Base-by-base conservation (phyloP, 768 basidiomycete genomes). In the Boletus bicolor region DNA sequence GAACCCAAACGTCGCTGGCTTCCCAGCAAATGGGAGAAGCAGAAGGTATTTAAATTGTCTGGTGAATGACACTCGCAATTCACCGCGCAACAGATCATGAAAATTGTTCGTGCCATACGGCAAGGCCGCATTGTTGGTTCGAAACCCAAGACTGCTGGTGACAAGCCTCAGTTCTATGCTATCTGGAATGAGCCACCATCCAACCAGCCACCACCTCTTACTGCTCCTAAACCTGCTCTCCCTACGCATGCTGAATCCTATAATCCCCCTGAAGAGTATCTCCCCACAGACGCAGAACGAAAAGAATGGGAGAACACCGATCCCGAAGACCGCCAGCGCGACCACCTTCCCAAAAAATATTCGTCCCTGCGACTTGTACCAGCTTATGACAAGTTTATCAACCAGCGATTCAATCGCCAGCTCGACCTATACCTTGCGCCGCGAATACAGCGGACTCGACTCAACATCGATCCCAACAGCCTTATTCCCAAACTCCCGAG, bases 1-100 rank as follows among this genome's bases (percentile, higher is more conserved):
- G 94, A 98, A 69, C 97, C 97, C 19, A 99, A 99, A 74, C 83
- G 93, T 51, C 83, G 97, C 45, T 99, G 95, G 86, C 82, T 98
- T 12, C 93, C 95, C 14, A 96, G 93, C 75, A 98, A 95, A 77
- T 99, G 97, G 97, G 97, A 98, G 75, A 98, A 97, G 74, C 87
- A 97, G 80, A 99, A 99, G 84, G 95, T 93, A 65, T 51, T 69
- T 37, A 17, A 14, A 36, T 44, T 17, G 35, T 46, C 26, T 34
- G 10, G 3, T 34, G 36, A 19, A 42, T 28, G 37, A 11, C 36
- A 49, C 38, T 41, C 51, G n/a, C 26, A 53, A 45, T 49, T 64
- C 43, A 53, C 32, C 34, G 8, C 35, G n/a, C 7, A 21, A 34
- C 61, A 97, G 95, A 85, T 99, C 62, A 95, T 99, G 93, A 99